Base-by-base conservation (phyloP, 1,284 basidiomycete species). In the Blastosporella zonata region DNA sequence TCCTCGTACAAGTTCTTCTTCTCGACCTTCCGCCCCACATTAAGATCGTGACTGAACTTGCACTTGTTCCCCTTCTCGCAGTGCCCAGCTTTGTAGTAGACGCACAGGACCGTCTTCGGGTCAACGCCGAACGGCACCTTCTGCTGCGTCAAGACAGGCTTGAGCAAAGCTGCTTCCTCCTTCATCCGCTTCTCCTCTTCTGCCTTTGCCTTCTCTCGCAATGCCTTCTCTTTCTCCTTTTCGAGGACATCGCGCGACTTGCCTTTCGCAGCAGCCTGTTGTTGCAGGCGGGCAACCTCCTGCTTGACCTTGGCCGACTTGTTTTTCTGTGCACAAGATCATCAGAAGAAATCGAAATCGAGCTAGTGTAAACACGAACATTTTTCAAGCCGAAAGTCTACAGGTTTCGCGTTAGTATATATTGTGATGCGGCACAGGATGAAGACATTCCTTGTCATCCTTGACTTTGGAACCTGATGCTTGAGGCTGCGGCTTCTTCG, bases 1-100 rank as follows among this genome's bases (percentile, higher is more conserved):
- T 99, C 96, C 63, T 85, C 88, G 67, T 99, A 99, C 57, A 99
- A 64, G 68, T 97, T 95, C 76, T 89, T 93, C 84, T 99, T 99
- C 67, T 96, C 91, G 40, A 89, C 87, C 70, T 97, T 98, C 54
- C 96, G 73, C 17, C 81, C 93, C 17, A 97, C 83, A 61, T 98
- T 81, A 52, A 83, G 59, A 71, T 97, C 87, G 69, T 99, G 96
- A 55, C 92, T 96, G 70, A 95, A 98, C 74, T 97, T 98, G 74
- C 94, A 97, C 71, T 93, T 93, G 66, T 58, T 82, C 22, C 88
- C 93, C 72, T 96, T 97, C 28, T 93, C 90, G 63, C 94, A 97
- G 44, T 72, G 75, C 5, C 94, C 94, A 6, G 86, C 84, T 71
- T 97, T 96, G 77, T 78, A 93, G 73, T 87, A 96, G 23, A 78